A percentile compares a stretch with the other conserved stretches of the same genome.
Conservation (phyloP, 2,329 filamentous ascomycete genomes). For the Clonostachys rhizophaga region DNA sequence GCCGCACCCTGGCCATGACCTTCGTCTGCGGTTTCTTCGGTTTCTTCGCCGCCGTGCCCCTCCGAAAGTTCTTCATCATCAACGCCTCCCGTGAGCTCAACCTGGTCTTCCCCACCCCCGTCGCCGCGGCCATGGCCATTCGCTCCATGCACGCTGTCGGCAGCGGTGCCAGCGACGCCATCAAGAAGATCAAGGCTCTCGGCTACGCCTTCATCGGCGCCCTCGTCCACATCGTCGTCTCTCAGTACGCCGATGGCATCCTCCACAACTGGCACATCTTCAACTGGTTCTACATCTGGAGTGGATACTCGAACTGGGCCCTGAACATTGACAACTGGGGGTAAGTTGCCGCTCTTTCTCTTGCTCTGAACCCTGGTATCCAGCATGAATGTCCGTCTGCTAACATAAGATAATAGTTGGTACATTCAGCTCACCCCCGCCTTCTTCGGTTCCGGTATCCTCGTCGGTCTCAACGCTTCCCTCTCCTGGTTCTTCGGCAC, state of each 20-base stretch:
- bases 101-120: conserved; percentile 54
- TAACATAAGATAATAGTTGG: conserved; percentile 25
- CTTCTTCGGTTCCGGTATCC: conserved; percentile 53
- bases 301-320: conserved; percentile 41
- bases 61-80: conserved; percentile 66
- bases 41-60: conserved; percentile 56
- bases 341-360: no score
- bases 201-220: conserved; percentile 43
- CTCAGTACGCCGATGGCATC: conserved; percentile 54
- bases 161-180: conserved; percentile 43
- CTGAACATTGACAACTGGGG: conserved; percentile 56
- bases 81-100: conserved; percentile 56
- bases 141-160: conserved; percentile 56
- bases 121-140: conserved; percentile 58
- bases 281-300: conserved; percentile 51
- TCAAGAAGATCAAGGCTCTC: conserved; percentile 52
- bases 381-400: no score
- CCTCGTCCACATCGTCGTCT: conserved; percentile 47
- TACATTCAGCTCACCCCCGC: conserved; percentile 54
- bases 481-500: conserved; percentile 53
- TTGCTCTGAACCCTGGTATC: no score
- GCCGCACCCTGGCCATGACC: conserved; percentile 54
- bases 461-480: conserved; percentile 48
- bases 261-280: conserved; percentile 55
- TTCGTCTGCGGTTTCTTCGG: conserved; percentile 61